A percentile compares a stretch with the other conserved stretches of the same genome.
Conservation (phyloP, 2,329 filamentous ascomycete genomes). For the Scytalidium lignicola region DNA sequence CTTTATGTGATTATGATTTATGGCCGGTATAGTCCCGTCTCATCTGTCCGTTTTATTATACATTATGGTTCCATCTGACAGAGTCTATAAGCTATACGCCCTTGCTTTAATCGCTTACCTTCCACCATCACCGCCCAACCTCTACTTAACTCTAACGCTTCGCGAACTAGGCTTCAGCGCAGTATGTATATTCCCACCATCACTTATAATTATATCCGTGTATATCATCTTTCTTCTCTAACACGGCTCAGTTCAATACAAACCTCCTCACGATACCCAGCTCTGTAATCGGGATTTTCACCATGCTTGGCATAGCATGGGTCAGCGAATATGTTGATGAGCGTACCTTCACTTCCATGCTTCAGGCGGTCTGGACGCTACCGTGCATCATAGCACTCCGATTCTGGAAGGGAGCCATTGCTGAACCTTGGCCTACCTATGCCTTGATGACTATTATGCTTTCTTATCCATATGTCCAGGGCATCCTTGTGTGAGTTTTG, state of each 20-base stretch:
- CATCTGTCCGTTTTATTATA: neutral
- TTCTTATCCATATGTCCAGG: slow-evolving; percentile 14
- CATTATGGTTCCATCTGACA: neutral
- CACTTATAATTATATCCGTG: no score
- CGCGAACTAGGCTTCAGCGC: slow-evolving; percentile 2
- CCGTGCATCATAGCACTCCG: slow-evolving; percentile 29
- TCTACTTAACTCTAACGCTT: slow-evolving; percentile 4
- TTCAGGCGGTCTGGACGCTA: slow-evolving; percentile 31
- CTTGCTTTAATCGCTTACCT: slow-evolving; percentile 18
- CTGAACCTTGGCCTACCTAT: slow-evolving; percentile 29
- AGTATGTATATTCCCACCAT: neutral
- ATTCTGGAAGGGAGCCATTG: slow-evolving; percentile 19
- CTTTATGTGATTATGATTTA: slow-evolving; percentile 44
- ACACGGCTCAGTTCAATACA: slow-evolving; percentile 37
- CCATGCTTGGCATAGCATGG: slow-evolving; percentile 39
- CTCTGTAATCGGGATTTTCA: slow-evolving; percentile 39
- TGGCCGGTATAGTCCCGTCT: slow-evolving; percentile 38
- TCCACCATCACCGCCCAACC: neutral
- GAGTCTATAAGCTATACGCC: neutral
- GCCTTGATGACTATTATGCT: slow-evolving; percentile 31
- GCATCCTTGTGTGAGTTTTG: slow-evolving; percentile 5
- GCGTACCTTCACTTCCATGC: slow-evolving; percentile 27
- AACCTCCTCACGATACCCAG: slow-evolving; percentile 56
- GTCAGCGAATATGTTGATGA: slow-evolving; percentile 34
- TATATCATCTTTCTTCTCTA: no score